These are phyloP conservation scores for Trichoderma simmonsii DNA, from an alignment of 2,329 filamentous ascomycete genomes.

Conservation along the genomic window DNA sequence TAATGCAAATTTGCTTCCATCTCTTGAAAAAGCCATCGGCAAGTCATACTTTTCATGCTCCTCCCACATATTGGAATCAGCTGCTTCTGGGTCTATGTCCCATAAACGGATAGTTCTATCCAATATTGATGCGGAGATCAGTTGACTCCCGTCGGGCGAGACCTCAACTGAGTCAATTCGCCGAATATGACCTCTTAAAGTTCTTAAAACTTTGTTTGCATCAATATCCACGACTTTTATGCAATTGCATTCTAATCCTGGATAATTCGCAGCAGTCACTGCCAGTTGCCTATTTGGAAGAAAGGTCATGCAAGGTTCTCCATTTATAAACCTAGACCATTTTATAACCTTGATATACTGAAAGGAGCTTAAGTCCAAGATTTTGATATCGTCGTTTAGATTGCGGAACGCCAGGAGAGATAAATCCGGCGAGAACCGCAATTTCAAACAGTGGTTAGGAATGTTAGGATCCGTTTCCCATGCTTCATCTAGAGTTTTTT, in stretches of 20 bases:
- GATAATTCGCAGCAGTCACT: not conserved
- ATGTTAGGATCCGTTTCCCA: accelerated
- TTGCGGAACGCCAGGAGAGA: not conserved
- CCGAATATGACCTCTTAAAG: not conserved
- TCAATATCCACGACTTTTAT: not conserved
- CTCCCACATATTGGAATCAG: not conserved
- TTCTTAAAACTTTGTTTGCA: not conserved
- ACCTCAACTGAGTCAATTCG: not conserved
- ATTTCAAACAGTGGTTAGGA: accelerated
- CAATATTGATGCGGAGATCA: accelerated
- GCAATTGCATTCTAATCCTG: accelerated
- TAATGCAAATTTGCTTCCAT: not conserved
- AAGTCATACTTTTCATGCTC: accelerated
- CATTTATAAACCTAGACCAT: accelerated
- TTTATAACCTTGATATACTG: not conserved
- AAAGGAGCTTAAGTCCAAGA: not conserved
- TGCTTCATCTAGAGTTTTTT: not conserved
- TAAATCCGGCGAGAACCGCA: not conserved
- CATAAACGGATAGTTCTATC: not conserved
- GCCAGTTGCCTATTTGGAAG: not conserved
- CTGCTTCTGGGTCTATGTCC: not conserved
- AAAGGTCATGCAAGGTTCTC: not conserved
- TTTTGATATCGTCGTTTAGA: not conserved
- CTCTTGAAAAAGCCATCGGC: not conserved
- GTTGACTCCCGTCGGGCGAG: not conserved